A percentile compares a stretch with the other conserved stretches of the same genome.
These are phyloP conservation scores for Fusarium setosum DNA, from an alignment of 2,329 filamentous ascomycete genomes.

Conservation along the genomic window DNA sequence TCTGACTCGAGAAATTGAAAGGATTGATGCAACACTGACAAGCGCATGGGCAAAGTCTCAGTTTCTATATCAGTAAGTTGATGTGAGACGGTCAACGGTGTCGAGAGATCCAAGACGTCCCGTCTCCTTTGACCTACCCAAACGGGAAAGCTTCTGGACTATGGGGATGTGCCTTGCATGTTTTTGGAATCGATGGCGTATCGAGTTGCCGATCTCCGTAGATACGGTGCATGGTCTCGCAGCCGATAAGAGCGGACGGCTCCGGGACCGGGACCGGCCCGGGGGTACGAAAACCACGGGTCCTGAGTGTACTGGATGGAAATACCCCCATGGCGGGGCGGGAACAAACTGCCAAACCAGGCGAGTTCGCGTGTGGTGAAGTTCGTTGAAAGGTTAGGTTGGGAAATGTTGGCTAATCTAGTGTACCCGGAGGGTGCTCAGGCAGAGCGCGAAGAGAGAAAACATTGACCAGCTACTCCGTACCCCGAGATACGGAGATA, in stretches of 20 bases:
- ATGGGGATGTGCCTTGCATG: constrained; percentile 1
- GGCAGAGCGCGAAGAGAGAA: background rate
- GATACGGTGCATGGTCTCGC: constrained; percentile 4
- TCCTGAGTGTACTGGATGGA: background rate
- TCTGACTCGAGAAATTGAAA: background rate
- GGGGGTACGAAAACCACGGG: constrained; percentile 6
- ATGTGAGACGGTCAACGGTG: background rate
- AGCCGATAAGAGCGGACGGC: constrained; percentile 23
- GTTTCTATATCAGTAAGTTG: background rate
- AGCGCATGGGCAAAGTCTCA: background rate
- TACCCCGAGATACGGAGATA: constrained; percentile 23
- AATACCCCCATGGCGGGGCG: constrained; percentile 3
- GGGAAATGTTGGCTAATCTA: constrained; percentile 9
- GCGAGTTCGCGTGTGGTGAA: constrained; percentile 14
- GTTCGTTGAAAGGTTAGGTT: constrained; percentile 16
- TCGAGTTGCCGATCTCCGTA: constrained; percentile 7
- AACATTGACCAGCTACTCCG: background rate
- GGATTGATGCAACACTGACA: background rate
- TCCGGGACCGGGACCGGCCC: constrained; percentile 42
- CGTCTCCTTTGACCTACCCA: constrained; percentile 32
- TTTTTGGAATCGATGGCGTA: background rate
- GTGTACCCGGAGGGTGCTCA: constrained; percentile 25
- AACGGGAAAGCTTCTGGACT: constrained; percentile 35
- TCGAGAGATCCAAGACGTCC: background rate
- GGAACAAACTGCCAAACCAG: constrained; percentile 8